Evolutionary conservation across 2,329 filamentous ascomycete species (phyloP), one percentile per base, ranked within the genome.

Genomic region (Pseudogymnoascus sp.): DNA sequence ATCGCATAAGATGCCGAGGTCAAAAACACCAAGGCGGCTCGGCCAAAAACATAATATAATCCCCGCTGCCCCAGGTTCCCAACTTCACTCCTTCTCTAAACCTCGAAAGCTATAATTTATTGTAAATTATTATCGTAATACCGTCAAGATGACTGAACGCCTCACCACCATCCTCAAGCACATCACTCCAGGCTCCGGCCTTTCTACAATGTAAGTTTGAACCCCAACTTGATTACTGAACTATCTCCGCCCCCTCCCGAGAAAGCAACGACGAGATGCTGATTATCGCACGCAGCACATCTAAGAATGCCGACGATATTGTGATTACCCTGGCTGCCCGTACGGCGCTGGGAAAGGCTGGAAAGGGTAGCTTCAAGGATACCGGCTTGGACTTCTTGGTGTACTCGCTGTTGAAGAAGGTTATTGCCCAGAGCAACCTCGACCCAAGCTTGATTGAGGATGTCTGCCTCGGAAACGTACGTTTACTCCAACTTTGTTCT

Each of bases 301-400:
- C 90, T 68, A 92, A 97, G 80, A 95, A 96, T 75, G 85, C 92
- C 68, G 93, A 97, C 74, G 94, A 99, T 79, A 82, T 99, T 60
- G 94, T 99, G 73, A 96, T 97, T 72, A 99, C 94, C 6, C 84
- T 95, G 62, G 93, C 93, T 28, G 80, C 92, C 70, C 89, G 94
- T 61, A 97, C 93, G 28, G 91, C 94, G 0, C 82, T 99, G 64
- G 82, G 88, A 72, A 97, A 97, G 79, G 91, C 84, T 59, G 82
- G 82, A 74, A 97, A 96, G 82, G 93, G 94, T 66, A 91, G 91
- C 41, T 89, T 99, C 80, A 97, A 97, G 80, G 93, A 99, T 74
- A 95, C 91, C 5, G 83, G 82, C 39, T 84, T 97, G 65, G 94
- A 99, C 75, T 93, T 87, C 75, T 80, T 99, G 62, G 74, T 96